phyloP scores from a whole-genome alignment of 352 stramenopile genomes.

The Phytophthora constricta region DNA sequence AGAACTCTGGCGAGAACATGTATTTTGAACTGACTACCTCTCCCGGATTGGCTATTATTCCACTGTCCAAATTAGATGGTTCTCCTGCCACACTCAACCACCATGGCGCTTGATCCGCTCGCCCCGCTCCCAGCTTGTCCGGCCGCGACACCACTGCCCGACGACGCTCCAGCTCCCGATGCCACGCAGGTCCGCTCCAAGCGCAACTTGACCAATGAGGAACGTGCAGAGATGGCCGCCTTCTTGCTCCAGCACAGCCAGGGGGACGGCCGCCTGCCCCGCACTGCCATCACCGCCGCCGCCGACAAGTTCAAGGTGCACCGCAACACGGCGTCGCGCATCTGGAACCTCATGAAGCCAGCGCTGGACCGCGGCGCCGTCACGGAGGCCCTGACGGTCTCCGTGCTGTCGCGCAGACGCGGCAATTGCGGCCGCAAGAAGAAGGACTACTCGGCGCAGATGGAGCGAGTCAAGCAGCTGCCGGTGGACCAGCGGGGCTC shows the following conservation, averaged over 20 bases:
- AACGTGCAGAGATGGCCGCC: conserved; percentile 44
- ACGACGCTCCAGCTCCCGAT: too few relatives aligned
- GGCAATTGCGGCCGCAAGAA: conserved; percentile 51
- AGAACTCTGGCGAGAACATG: too few relatives aligned
- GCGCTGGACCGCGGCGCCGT: conserved; percentile 25
- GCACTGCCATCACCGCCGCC: conserved; percentile 41
- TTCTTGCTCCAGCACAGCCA: conserved; percentile 47
- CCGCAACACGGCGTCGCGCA: conserved; percentile 50
- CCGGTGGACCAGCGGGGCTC: conserved; percentile 44
- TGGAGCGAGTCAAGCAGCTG: conserved; percentile 46
- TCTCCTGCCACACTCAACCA: too few relatives aligned
- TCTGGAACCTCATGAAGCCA: conserved; percentile 49
- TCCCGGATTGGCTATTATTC: too few relatives aligned
- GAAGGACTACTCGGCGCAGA: conserved; percentile 46
- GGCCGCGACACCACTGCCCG: conserved; percentile 4
- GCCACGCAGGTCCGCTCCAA: too few relatives aligned
- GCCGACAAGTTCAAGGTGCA: conserved; percentile 48
- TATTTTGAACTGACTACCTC: too few relatives aligned
- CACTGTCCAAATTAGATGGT: too few relatives aligned
- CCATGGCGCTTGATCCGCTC: too few relatives aligned
- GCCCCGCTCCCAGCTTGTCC: too few relatives aligned
- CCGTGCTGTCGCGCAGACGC: conserved; percentile 48
- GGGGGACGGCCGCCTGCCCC: conserved; percentile 32
- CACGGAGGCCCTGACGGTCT: conserved; percentile 37
- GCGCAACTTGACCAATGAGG: conserved; percentile 46